Base-by-base conservation (phyloP, 176 grass and related monocot genomes). In the Oryza meyeriana region DNA sequence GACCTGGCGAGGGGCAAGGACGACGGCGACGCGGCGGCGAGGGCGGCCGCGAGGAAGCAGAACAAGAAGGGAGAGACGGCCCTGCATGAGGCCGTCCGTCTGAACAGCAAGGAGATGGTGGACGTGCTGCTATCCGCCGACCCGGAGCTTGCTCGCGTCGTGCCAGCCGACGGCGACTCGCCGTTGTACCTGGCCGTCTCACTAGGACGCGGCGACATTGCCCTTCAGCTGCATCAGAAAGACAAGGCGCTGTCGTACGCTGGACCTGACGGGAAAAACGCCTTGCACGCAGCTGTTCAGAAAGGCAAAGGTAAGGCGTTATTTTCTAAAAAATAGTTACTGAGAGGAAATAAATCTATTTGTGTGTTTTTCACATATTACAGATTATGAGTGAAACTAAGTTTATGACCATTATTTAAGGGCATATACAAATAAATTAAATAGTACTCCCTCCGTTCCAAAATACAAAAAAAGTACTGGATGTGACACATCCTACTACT, bases 241-340 rank as follows among this genome's bases (percentile, higher is more conserved):
- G 71, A 74, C 71, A 18, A 33, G 27, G 28, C 8, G 28, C 17
- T 74, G 14, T 74, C 44, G 13, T 74, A 55, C 29, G 45, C 71
- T 55, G 44, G 71, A 74, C 71, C 71, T 10, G 28, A 74, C 28
- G 70, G 52, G 22, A 58, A 66, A 6, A 83, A 83, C 65, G 81
- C 71, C 13, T 39, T 83, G 81, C 81, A 83, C 9, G 81, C 42
- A 16, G 71, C 81, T 29, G 42, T 13, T 29, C 17, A 52, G 2
- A 61, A 75, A 0, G 6, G 47, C 22, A 75, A 14, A 83, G 31
- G 81, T 83, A 57, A 33, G 52, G 18, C 1, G 2, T 44, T 48
- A 2, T 5, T 44, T 44, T 4, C 10, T 3, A 41, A 12, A 10
- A 12, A 41, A 8, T 0, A 11, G n/a, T n/a, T n/a, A 41, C 1